These are phyloP conservation scores for Aphelidium insulamus DNA, from an alignment of 371 early-diverging fungal species.

Conservation along the genomic window DNA sequence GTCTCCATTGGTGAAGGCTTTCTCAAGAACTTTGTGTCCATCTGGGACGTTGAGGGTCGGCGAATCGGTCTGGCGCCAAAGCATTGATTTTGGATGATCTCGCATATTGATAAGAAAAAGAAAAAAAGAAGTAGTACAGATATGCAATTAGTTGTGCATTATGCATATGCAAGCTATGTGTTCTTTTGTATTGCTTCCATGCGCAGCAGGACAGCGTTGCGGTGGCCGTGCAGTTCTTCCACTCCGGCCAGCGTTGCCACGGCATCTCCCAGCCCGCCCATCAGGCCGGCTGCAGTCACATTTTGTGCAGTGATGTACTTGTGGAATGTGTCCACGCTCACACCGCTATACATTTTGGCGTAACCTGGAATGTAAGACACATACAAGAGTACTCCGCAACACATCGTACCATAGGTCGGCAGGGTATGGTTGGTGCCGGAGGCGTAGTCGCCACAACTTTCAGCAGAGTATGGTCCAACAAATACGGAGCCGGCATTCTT, in stretches of 20 bases:
- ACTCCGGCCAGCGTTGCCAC: conserved; percentile 82
- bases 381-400: too few relatives aligned
- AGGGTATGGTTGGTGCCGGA: conserved; percentile 98
- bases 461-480: conserved; percentile 85
- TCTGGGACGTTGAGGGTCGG: too few relatives aligned
- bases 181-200: too few relatives aligned
- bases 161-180: too few relatives aligned
- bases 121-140: too few relatives aligned
- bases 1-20: too few relatives aligned
- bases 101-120: too few relatives aligned
- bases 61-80: too few relatives aligned
- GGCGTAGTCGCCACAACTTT: conserved; percentile 95
- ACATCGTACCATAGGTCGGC: conserved; percentile 95
- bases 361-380: too few relatives aligned
- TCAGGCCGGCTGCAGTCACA: conserved; percentile 68
- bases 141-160: too few relatives aligned
- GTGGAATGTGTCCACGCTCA: conserved; percentile 76
- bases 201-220: conserved; percentile 84
- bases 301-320: conserved; percentile 89
- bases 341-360: conserved; percentile 90
- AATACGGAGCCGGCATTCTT: conserved; percentile 87
- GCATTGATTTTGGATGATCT: too few relatives aligned
- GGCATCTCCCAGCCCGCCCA: conserved; percentile 53
- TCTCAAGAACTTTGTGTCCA: too few relatives aligned
- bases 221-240: conserved; percentile 86